Base-by-base conservation (phyloP, 495 filamentous ascomycete species). In the Emericellopsis terricola region DNA sequence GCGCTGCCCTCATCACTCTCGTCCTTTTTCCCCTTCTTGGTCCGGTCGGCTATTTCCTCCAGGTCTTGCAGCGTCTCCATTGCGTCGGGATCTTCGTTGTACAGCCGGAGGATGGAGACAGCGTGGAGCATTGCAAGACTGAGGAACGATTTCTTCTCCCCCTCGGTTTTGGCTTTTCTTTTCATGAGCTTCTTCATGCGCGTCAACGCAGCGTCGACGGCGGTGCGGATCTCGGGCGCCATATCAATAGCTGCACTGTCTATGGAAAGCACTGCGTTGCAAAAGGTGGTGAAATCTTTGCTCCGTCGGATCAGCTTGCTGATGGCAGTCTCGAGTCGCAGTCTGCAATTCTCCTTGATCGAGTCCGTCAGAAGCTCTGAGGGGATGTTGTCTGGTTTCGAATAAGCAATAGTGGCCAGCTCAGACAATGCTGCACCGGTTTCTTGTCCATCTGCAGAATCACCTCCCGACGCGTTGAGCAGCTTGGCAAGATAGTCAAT, bases 81-180 rank as follows among this genome's bases (percentile, higher is more conserved):
- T 4, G 85, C 81, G 42, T 96, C 89, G 0, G 78, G 65, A 37
- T 91, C 82, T 14, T 78, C 80, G 44, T 83, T 79, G 55, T 89
- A 87, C n/a, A 93, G 64, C 46, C 93, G 81, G 19, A 94, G 53
- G 31, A 94, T 69, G 2, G 78, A 76, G 37, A 92, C 64, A n/a
- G 81, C 79, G 51, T 89, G 86, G 6, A 94, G 61, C 6, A 94
- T 63, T 28, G 75, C 73, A 40, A 92, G 76, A 0, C 81, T 78
- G 26, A 71, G 56, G 3, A 56, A 20, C 35, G 55, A 52, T 39
- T 57, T 56, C 19, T 53, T 47, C 33, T 56, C 48, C 15, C 29
- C 44, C 4, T 53, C 40, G 13, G 55, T 43, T 37, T 57, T 49
- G n/a, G 60, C 49, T 33, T 63, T 54, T 43, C 68, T 66, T 47